A percentile compares a stretch with the other conserved stretches of the same genome.
These are phyloP conservation scores for Mesostigma viride DNA, from an alignment of 139 green algal species.

Conservation along the genomic window DNA sequence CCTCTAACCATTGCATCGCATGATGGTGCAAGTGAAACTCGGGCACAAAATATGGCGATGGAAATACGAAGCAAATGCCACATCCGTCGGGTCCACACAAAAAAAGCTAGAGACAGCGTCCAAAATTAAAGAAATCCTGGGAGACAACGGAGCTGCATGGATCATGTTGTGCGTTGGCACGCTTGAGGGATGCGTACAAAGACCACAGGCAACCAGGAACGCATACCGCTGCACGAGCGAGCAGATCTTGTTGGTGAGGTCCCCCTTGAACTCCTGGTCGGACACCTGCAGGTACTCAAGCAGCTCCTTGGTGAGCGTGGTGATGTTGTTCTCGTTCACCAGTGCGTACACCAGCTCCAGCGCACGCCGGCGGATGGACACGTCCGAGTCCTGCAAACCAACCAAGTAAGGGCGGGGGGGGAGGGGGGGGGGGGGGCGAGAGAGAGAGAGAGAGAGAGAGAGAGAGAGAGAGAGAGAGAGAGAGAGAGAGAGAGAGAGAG, in stretches of 20 bases:
- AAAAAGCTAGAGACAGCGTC: too few relatives aligned
- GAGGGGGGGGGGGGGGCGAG: neutral
- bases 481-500: neutral
- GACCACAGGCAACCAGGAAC: neutral
- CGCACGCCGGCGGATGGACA: constrained; percentile 65
- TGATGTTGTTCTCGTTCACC: constrained; percentile 73
- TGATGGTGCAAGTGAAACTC: too few relatives aligned
- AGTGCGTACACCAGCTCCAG: constrained; percentile 90
- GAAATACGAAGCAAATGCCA: too few relatives aligned
- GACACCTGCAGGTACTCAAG: constrained; percentile 84
- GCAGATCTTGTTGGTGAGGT: constrained; percentile 84
- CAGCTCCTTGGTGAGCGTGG: constrained; percentile 73
- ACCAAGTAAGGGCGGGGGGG: neutral
- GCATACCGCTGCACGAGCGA: constrained; percentile 57
- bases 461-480: neutral
- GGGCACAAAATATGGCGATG: too few relatives aligned
- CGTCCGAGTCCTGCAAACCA: constrained; percentile 49
- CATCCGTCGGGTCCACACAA: too few relatives aligned
- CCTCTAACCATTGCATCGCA: too few relatives aligned
- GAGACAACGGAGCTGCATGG: too few relatives aligned
- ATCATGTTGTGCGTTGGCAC: too few relatives aligned
- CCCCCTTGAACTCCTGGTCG: constrained; percentile 89
- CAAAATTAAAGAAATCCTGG: too few relatives aligned
- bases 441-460: too few relatives aligned
- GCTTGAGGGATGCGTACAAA: too few relatives aligned